A percentile compares a stretch with the other conserved stretches of the same genome.
Conservation (phyloP, 306 rosid species). For the Leucaena leucocephala region DNA sequence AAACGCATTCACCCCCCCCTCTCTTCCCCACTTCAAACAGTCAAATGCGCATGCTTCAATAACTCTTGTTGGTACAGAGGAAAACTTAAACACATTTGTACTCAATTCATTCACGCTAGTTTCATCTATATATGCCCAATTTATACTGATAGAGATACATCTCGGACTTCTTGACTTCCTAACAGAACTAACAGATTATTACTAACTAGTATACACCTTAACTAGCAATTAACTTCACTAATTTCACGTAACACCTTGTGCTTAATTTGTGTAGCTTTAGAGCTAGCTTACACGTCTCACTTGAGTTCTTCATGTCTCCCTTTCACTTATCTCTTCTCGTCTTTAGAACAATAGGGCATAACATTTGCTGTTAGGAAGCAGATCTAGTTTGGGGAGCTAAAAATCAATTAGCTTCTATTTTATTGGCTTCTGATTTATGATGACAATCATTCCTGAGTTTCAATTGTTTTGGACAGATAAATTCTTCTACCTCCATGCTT, state of each 20-base stretch:
- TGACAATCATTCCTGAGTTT: conserved; percentile 28
- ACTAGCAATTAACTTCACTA: neutral
- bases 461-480: conserved; percentile 62
- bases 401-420: neutral
- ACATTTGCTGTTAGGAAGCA: conserved; percentile 15
- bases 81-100: neutral
- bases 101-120: neutral
- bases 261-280: conserved; percentile 14
- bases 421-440: conserved; percentile 8
- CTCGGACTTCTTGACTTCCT: neutral
- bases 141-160: neutral
- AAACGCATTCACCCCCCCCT: neutral
- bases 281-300: conserved; percentile 7
- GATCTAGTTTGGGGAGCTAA: conserved; percentile 17
- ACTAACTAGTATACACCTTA: neutral
- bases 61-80: neutral
- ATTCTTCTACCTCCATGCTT: conserved; percentile 76
- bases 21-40: conserved; percentile 25
- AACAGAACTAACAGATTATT: neutral
- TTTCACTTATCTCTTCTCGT: conserved; percentile 18
- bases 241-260: neutral
- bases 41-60: neutral
- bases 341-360: conserved; percentile 1
- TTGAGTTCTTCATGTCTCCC: neutral
- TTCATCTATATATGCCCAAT: neutral